Conservation (phyloP, 2,329 filamentous ascomycete species). For the Camillea tinctor region DNA sequence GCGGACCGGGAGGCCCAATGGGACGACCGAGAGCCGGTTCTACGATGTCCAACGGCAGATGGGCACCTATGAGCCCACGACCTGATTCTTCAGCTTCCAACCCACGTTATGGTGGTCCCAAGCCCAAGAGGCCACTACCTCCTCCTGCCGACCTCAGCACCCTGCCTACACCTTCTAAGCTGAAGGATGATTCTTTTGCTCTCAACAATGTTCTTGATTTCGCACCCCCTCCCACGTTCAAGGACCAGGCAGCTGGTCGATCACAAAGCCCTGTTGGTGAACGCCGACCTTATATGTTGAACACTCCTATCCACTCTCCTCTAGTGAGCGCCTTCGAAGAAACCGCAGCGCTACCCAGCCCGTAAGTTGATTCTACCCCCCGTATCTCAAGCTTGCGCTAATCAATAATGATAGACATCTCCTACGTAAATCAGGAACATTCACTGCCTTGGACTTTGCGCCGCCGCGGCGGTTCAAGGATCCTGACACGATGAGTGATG, state of each 20-base stretch:
- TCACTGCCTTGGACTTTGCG: constrained; percentile 78
- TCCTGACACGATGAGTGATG: constrained; percentile 58
- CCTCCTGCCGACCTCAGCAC: constrained; percentile 73
- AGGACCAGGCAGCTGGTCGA: constrained; percentile 68
- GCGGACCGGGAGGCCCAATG: constrained; percentile 1
- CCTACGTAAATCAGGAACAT: constrained; percentile 74
- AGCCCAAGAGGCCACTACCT: constrained; percentile 51
- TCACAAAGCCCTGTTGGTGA: constrained; percentile 64
- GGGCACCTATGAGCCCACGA: constrained; percentile 33
- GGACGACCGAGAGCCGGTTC: constrained; percentile 49
- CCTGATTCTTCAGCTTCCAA: constrained; percentile 41
- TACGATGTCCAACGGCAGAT: constrained; percentile 40
- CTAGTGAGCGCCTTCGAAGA: constrained; percentile 85
- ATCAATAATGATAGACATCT: constrained; percentile 53
- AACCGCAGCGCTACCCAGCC: constrained; percentile 79
- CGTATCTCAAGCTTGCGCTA: constrained; percentile 5
- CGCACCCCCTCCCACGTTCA: constrained; percentile 70
- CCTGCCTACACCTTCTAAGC: constrained; percentile 80
- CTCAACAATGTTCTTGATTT: constrained; percentile 73
- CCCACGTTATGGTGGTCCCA: constrained; percentile 43
- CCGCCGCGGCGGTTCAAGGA: constrained; percentile 73
- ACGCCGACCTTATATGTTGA: constrained; percentile 71
- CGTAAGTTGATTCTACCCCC: constrained; percentile 59
- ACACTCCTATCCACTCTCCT: constrained; percentile 71
- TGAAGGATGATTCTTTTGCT: constrained; percentile 78